These are phyloP conservation scores for Kodamaea jinghongensis DNA, from an alignment of 805 yeast species.

Conservation along the genomic window DNA sequence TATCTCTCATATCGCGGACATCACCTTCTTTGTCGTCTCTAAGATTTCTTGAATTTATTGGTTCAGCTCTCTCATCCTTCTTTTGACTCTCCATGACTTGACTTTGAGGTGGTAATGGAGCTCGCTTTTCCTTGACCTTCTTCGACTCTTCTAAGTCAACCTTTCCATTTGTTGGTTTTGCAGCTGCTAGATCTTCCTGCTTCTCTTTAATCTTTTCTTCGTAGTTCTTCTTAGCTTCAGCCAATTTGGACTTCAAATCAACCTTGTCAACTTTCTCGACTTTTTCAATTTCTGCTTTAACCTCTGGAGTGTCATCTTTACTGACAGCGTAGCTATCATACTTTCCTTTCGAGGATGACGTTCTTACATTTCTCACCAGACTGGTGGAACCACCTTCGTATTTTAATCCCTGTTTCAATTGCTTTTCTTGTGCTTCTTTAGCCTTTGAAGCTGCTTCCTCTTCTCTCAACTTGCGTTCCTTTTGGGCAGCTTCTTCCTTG, in stretches of 20 bases:
- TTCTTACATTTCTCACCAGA: conserved; percentile 12
- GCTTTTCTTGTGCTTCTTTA: conserved; percentile 12
- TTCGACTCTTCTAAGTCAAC: neutral
- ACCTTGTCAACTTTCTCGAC: conserved; percentile 7
- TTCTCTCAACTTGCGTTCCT: conserved; percentile 14
- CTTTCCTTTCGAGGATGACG: conserved; percentile 21
- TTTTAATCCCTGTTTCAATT: conserved; percentile 10
- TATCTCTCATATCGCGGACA: neutral
- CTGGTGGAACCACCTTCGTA: conserved; percentile 10
- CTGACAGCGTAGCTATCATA: conserved; percentile 32
- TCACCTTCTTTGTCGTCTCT: neutral
- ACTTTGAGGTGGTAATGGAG: conserved; percentile 25
- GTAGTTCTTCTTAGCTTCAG: conserved; percentile 24
- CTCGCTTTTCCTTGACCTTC: conserved; percentile 12
- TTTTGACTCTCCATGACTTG: conserved; percentile 7
- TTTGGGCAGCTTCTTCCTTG: conserved; percentile 9
- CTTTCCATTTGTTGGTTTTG: conserved; percentile 2
- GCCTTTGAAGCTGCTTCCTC: conserved; percentile 7
- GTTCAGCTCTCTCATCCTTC: neutral
- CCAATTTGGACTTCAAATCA: conserved; percentile 20
- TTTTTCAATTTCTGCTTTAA: conserved; percentile 7
- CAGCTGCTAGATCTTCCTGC: conserved; percentile 1
- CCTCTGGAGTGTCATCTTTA: conserved; percentile 11
- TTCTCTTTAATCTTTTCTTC: conserved; percentile 7
- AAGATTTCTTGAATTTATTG: conserved; percentile 4